Percentiles rank a stretch among this genome's conserved stretches.
Conservation (phyloP, 1,284 basidiomycete genomes). For the Thecaphora thlaspeos region DNA sequence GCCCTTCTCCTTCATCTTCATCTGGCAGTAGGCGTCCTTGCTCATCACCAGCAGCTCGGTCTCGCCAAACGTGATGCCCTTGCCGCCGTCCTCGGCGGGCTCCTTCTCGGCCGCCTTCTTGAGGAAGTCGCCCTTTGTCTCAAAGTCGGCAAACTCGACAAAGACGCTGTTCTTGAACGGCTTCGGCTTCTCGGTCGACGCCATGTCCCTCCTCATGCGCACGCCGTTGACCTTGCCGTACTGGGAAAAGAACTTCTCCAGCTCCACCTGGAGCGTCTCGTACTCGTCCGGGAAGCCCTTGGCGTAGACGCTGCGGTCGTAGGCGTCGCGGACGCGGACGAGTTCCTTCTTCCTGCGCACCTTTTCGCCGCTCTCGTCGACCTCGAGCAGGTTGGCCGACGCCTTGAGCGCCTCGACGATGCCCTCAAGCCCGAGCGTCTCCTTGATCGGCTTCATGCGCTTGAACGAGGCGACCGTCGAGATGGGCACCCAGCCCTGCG, state of each 20-base stretch:
- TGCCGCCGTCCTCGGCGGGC: conserved; percentile 46
- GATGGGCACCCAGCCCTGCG: conserved; percentile 82
- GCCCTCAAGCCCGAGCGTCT: conserved; percentile 37
- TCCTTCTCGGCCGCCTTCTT: conserved; percentile 65
- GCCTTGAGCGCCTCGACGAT: conserved; percentile 42
- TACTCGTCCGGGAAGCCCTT: conserved; percentile 85
- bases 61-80: conserved; percentile 43
- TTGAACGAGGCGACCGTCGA: conserved; percentile 89
- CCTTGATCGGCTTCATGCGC: conserved; percentile 72
- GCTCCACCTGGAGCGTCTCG: conserved; percentile 69
- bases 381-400: conserved; percentile 65
- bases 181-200: conserved; percentile 62
- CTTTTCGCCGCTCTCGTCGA: conserved; percentile 72
- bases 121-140: conserved; percentile 73
- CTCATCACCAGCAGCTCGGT: conserved; percentile 74
- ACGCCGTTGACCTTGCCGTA: conserved; percentile 83
- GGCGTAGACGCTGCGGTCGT: conserved; percentile 58
- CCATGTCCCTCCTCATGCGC: conserved; percentile 72
- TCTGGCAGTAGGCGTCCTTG: conserved; percentile 80
- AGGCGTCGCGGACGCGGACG: conserved; percentile 45
- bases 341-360: conserved; percentile 69
- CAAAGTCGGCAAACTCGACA: conserved; percentile 78
- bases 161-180: conserved; percentile 95
- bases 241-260: conserved; percentile 79
- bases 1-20: conserved; percentile 97